Percentiles rank a stretch among this genome's conserved stretches.
Conservation (phyloP, 164 flowering plant species). For the Stephania cephalantha region DNA sequence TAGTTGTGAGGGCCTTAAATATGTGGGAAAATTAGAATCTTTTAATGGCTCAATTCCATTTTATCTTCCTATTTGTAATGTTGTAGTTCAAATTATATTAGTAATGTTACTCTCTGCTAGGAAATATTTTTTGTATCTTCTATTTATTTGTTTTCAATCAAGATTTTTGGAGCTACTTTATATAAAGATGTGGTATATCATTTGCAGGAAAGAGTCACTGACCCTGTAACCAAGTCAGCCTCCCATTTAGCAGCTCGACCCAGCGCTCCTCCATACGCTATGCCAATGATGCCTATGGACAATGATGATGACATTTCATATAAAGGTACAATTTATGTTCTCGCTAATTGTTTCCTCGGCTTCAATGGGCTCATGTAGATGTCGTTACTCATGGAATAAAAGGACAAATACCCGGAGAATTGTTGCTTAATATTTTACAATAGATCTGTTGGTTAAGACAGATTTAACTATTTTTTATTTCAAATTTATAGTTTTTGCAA, state of each 20-base stretch:
- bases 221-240: slow-evolving; percentile 44
- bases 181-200: background rate
- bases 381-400: background rate
- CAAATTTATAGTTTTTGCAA: no score
- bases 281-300: slow-evolving; percentile 50
- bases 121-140: background rate
- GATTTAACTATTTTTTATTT: background rate
- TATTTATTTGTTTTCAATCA: slow-evolving; percentile 6
- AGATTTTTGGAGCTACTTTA: background rate
- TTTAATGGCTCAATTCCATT: background rate
- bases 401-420: background rate
- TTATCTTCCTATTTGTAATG: background rate
- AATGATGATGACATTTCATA: slow-evolving; percentile 68
- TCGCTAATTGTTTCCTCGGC: background rate
- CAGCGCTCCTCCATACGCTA: slow-evolving; percentile 48
- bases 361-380: background rate
- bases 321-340: slow-evolving; percentile 37
- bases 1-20: background rate
- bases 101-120: background rate
- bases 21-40: background rate
- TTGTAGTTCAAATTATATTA: background rate
- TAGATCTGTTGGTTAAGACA: background rate
- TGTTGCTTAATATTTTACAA: background rate
- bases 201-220: slow-evolving; percentile 57
- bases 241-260: slow-evolving; percentile 45